phyloP scores from a whole-genome alignment of 441 rosid species.

The Aleurites moluccanus region DNA sequence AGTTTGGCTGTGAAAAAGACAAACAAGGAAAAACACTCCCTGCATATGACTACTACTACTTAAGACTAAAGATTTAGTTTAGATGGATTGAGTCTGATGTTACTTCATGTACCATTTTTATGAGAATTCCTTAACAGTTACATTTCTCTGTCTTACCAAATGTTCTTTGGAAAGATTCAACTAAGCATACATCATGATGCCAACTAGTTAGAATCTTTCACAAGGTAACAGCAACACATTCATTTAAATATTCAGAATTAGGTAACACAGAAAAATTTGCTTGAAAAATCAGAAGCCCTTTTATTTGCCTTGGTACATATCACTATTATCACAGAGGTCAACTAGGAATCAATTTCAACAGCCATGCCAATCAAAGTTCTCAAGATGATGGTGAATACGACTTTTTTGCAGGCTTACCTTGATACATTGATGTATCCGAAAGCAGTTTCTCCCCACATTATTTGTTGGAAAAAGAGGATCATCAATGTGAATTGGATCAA shows the following conservation, averaged over 20 bases:
- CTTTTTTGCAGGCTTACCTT: slow-evolving; percentile 56
- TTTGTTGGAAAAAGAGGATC: slow-evolving; percentile 96
- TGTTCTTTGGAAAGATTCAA: not conserved
- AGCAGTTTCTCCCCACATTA: slow-evolving; percentile 98
- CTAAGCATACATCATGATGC: not conserved
- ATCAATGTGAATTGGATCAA: slow-evolving; percentile 96
- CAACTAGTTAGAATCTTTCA: not conserved
- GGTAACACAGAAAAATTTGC: not conserved
- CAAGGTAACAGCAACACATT: not conserved
- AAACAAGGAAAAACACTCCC: not conserved
- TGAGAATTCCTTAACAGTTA: not conserved
- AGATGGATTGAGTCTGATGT: no score
- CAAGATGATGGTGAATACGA: slow-evolving; percentile 6
- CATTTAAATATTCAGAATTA: not conserved
- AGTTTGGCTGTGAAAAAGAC: not conserved
- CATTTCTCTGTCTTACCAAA: not conserved
- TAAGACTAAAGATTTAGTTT: not conserved
- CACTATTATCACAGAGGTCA: not conserved
- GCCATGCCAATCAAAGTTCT: not conserved
- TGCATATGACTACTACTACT: not conserved
- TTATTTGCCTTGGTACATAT: not conserved
- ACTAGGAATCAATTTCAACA: not conserved
- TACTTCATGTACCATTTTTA: not conserved
- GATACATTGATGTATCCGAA: slow-evolving; percentile 97
- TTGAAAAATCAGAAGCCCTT: not conserved